These are phyloP conservation scores for Suaeda aralocaspica DNA, from an alignment of 148 eudicot genomes.

Conservation along the genomic window DNA sequence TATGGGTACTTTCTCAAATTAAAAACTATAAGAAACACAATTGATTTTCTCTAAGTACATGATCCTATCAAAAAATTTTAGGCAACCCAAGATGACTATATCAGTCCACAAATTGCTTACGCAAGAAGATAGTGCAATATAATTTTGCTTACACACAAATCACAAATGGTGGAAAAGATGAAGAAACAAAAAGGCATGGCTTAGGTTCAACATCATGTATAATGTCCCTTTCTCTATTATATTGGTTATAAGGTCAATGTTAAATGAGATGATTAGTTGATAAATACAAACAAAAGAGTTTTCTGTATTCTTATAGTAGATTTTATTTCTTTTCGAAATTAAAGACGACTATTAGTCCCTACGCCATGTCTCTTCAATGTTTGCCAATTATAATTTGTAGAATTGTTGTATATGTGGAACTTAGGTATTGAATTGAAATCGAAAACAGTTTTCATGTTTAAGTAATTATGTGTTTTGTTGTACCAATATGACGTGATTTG, in stretches of 20 bases:
- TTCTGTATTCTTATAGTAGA: slow-evolving; percentile 8
- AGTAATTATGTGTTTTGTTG: neutral
- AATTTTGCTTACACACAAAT: neutral
- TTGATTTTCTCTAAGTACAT: no score
- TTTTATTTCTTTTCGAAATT: slow-evolving; percentile 15
- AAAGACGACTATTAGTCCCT: slow-evolving; percentile 6
- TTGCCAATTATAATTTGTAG: slow-evolving; percentile 19
- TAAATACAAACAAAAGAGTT: neutral
- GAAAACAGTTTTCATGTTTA: neutral
- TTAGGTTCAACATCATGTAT: slow-evolving; percentile 5
- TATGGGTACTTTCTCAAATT: no score
- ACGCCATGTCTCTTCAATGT: slow-evolving; percentile 23
- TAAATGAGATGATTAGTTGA: slow-evolving; percentile 15
- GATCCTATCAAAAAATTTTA: no score
- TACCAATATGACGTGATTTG: slow-evolving; percentile 3
- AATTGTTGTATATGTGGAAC: neutral
- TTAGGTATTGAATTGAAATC: neutral
- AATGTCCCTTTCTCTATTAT: slow-evolving; percentile 9
- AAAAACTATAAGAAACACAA: no score
- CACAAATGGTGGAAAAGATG: neutral
- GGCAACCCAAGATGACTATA: no score
- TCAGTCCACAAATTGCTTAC: no score
- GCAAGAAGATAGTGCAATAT: neutral
- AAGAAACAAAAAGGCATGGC: slow-evolving; percentile 8
- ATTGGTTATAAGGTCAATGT: slow-evolving; percentile 15